Evolutionary conservation across 495 filamentous ascomycete genomes (phyloP), one percentile per base, ranked within the genome.

Genomic region (Aspergillus kassunensis): DNA sequence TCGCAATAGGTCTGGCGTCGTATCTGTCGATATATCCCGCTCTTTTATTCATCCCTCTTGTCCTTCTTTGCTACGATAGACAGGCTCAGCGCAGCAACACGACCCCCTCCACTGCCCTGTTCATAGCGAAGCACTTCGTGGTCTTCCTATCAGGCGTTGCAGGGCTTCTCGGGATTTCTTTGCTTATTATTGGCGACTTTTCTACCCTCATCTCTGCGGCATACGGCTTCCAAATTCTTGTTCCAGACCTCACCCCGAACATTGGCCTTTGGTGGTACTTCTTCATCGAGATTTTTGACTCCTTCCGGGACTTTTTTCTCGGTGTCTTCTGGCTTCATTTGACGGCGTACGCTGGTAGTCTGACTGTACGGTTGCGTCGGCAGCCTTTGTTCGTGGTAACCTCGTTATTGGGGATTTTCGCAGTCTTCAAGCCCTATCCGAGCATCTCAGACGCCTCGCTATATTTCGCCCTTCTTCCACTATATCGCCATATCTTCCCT

Each of bases 181-280:
- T 75, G 54, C 55, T 91, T 35, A 72, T 97, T 30, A 91, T 87
- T 3, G 88, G 84, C 18, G 78, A 80, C 29, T 90, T 87, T 24
- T 90, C 86, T 80, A 83, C 91, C 44, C 97, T 97, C 63, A 69
- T 97, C 6, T 72, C 79, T 2, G 88, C 90, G 10, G 96, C 92
- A 1, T 98, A 98, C 63, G 90, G 91, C 49, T 87, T 95, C 21
- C 90, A 92, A 58, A 77, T 98, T 12, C 81, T 93, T 3, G 82
- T 98, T 4, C 91, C 91, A 1, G 95, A 97, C 69, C 75, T 98
- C 36, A 92, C 92, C 0, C 93, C 93, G 19, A 98, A 97, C 56
- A 85, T 95, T 33, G 93, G 93, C 2, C 78, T 98, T 0, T 98
- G 93, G 93, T 98, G 93, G 93, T 98, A 98, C 72, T 98, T 97